Conservation (phyloP, 495 filamentous ascomycete genomes). For the Patellaria atrata region DNA sequence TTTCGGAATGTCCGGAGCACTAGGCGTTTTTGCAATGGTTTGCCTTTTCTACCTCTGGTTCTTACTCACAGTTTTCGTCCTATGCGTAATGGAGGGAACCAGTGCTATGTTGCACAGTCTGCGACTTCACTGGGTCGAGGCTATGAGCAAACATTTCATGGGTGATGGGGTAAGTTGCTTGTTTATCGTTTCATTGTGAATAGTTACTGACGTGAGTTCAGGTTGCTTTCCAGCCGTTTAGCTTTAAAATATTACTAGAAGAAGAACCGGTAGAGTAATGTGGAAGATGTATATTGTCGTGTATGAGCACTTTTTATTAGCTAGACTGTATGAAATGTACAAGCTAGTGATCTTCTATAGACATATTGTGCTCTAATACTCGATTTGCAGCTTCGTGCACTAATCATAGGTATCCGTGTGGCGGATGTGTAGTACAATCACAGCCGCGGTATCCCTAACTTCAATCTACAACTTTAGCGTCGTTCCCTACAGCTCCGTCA, state of each 20-base stretch:
- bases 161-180: conserved; percentile 55
- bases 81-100: conserved; percentile 74
- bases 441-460: too few relatives aligned
- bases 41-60: conserved; percentile 80
- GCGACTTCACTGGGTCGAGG: conserved; percentile 96
- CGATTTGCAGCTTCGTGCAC: too few relatives aligned
- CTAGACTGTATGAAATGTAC: too few relatives aligned
- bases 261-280: conserved; percentile 53
- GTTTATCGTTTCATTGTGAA: conserved; percentile 1
- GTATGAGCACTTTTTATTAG: too few relatives aligned
- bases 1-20: conserved; percentile 47
- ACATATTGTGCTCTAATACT: too few relatives aligned
- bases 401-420: too few relatives aligned
- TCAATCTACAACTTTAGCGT: too few relatives aligned
- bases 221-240: conserved; percentile 82
- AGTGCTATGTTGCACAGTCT: conserved; percentile 88
- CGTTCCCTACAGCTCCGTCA: too few relatives aligned
- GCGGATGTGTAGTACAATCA: too few relatives aligned
- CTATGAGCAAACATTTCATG: conserved; percentile 99
- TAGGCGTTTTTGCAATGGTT: conserved; percentile 67
- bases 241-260: conserved; percentile 75
- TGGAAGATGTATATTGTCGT: conserved; percentile 4
- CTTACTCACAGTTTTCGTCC: conserved; percentile 59
- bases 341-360: too few relatives aligned
- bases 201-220: conserved; percentile 1